A percentile compares a stretch with the other conserved stretches of the same genome.
phyloP scores from a whole-genome alignment of 2,329 filamentous ascomycete species.

The Monilinia fructigena region DNA sequence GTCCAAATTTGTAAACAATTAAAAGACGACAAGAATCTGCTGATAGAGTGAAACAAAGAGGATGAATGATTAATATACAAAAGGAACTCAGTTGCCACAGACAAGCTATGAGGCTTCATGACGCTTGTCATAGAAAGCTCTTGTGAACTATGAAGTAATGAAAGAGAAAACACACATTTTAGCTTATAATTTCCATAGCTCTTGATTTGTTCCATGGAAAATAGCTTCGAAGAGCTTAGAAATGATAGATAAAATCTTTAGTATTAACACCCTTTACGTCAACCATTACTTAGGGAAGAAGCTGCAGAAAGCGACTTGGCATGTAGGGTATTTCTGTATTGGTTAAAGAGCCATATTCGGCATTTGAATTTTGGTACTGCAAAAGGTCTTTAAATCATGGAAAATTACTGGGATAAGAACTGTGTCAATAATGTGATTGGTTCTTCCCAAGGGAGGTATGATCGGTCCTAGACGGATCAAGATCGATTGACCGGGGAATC shows the following conservation, averaged over 20 bases:
- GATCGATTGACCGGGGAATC: neutral
- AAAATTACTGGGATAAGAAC: neutral
- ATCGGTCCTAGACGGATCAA: neutral
- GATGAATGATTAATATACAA: conserved; percentile 8
- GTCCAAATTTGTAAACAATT: neutral
- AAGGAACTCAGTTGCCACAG: neutral
- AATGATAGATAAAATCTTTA: neutral
- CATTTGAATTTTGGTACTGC: conserved; percentile 8
- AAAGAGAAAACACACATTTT: conserved; percentile 4
- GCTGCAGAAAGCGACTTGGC: conserved; percentile 6
- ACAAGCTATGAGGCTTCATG: conserved; percentile 10
- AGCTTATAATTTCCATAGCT: neutral
- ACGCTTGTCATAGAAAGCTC: conserved; percentile 10
- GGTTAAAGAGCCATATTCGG: neutral
- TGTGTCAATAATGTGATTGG: neutral
- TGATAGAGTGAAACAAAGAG: neutral
- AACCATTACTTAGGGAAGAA: neutral
- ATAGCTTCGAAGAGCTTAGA: neutral
- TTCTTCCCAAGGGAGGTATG: neutral
- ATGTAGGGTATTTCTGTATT: neutral
- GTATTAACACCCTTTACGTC: conserved; percentile 2
- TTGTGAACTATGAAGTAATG: conserved; percentile 20
- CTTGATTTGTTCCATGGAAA: neutral
- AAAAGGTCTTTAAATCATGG: neutral
- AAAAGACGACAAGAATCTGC: neutral